Conservation (phyloP, 305 asterid genomes). For the Fraxinus paxiana region DNA sequence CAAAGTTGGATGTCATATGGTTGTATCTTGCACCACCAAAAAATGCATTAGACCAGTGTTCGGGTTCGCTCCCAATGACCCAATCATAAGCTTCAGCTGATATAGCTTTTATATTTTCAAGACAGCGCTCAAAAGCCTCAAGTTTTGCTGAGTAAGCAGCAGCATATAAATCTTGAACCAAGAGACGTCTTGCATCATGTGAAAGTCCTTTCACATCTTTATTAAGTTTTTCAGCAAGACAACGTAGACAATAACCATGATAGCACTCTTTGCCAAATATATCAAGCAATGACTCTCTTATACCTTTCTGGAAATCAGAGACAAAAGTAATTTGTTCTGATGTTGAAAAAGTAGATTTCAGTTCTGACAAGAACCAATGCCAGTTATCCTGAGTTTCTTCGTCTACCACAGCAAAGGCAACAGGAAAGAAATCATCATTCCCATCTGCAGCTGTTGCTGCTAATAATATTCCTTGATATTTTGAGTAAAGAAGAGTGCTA, state of each 20-base stretch:
- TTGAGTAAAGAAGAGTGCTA: constrained; percentile 23
- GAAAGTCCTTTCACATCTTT: constrained; percentile 89
- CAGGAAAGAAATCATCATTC: constrained; percentile 28
- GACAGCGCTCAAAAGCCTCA: constrained; percentile 59
- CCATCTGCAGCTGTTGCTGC: constrained; percentile 29
- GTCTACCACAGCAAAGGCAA: constrained; percentile 30
- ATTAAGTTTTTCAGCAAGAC: constrained; percentile 90
- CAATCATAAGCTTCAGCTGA: constrained; percentile 89
- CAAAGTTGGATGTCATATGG: constrained; percentile 85
- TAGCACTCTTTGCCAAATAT: constrained; percentile 77
- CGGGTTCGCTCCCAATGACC: constrained; percentile 76
- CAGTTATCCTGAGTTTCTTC: constrained; percentile 72
- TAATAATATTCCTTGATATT: constrained; percentile 27
- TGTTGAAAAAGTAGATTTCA: constrained; percentile 69
- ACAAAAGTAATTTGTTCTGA: constrained; percentile 78
- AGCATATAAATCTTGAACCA: constrained; percentile 86
- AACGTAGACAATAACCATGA: constrained; percentile 84
- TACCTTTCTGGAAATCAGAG: constrained; percentile 82
- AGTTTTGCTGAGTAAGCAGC: constrained; percentile 79
- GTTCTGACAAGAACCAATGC: constrained; percentile 85
- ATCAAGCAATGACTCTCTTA: constrained; percentile 58
- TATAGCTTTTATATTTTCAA: constrained; percentile 82
- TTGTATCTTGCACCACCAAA: constrained; percentile 78
- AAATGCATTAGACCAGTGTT: constrained; percentile 87
- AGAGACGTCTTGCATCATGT: constrained; percentile 93